A percentile compares a stretch with the other conserved stretches of the same genome.
Evolutionary conservation across 78 protist species (phyloP).

Genomic region (Dictyostelium purpureum): DNA sequence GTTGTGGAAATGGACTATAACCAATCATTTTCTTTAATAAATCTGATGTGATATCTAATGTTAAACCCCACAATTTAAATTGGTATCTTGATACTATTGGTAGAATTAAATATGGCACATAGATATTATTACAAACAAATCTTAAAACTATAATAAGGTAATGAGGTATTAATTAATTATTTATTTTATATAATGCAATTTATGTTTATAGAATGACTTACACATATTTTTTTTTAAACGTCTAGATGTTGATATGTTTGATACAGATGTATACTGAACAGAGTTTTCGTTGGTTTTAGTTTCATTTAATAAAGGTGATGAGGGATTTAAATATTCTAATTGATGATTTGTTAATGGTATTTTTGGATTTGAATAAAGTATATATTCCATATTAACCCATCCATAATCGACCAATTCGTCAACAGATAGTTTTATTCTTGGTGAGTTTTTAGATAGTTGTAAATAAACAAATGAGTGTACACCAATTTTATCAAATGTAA

Average conservation of each 20-base stretch:
- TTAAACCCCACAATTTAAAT: slow-evolving; percentile 46
- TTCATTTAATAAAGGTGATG: too few species aligned
- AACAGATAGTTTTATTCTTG: not conserved
- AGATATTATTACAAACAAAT: not conserved
- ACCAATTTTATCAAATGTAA: slow-evolving; percentile 37
- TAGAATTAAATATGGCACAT: slow-evolving; percentile 20
- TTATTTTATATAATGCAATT: not conserved
- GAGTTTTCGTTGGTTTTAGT: too few species aligned
- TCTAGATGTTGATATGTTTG: not conserved
- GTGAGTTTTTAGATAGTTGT: slow-evolving; percentile 20
- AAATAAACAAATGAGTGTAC: slow-evolving; percentile 52
- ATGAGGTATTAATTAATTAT: not conserved
- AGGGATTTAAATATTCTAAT: not conserved
- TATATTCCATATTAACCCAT: slow-evolving; percentile 38
- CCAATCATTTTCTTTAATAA: not conserved
- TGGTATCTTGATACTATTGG: not conserved
- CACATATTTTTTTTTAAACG: slow-evolving; percentile 18
- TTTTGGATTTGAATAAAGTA: not conserved
- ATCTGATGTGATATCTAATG: slow-evolving; percentile 48
- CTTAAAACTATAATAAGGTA: not conserved
- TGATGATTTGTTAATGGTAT: too few species aligned
- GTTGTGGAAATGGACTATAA: not conserved
- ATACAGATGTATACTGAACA: not conserved
- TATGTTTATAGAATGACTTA: not conserved
- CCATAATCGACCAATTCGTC: slow-evolving; percentile 46